These are phyloP conservation scores for Sutorius eximius DNA, from an alignment of 1,284 basidiomycete genomes.

Conservation along the genomic window DNA sequence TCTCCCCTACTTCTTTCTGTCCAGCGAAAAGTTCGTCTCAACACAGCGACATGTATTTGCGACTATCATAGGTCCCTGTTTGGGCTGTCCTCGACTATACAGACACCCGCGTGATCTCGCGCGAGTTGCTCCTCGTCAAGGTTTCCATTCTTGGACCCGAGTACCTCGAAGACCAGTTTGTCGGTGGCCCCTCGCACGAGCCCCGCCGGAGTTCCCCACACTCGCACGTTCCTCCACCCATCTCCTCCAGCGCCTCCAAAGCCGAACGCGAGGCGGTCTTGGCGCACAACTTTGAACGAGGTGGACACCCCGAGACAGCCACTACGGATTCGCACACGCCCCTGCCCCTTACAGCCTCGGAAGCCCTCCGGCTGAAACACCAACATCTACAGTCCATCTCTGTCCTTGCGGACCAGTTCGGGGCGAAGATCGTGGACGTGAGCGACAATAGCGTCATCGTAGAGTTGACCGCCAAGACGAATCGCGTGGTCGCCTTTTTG, in stretches of 20 bases:
- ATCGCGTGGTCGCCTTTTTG: slow-evolving; percentile 91
- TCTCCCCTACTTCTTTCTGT: background rate
- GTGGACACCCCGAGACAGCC: slow-evolving; percentile 40
- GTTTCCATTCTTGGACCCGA: slow-evolving; percentile 97
- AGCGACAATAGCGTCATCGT: slow-evolving; percentile 94
- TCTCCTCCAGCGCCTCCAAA: slow-evolving; percentile 43
- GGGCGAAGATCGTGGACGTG: slow-evolving; percentile 92
- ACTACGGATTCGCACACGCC: slow-evolving; percentile 30
- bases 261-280: slow-evolving; percentile 67
- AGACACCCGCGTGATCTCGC: slow-evolving; percentile 83
- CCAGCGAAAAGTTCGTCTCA: background rate
- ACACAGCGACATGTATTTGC: background rate
- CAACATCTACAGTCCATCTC: slow-evolving; percentile 88
- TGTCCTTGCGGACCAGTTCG: slow-evolving; percentile 85
- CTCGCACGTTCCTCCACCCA: slow-evolving; percentile 1
- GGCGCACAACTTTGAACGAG: slow-evolving; percentile 74
- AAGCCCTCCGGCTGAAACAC: slow-evolving; percentile 88
- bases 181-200: slow-evolving; percentile 80
- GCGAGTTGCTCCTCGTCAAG: slow-evolving; percentile 88
- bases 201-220: slow-evolving; percentile 43
- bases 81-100: slow-evolving; percentile 98
- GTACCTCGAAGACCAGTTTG: slow-evolving; percentile 89
- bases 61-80: slow-evolving; percentile 75
- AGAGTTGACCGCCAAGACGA: slow-evolving; percentile 92
- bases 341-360: slow-evolving; percentile 65